A percentile compares a stretch with the other conserved stretches of the same genome.
phyloP scores from a whole-genome alignment of 2,329 filamentous ascomycete genomes.

The Ramularia collo-cygni region DNA sequence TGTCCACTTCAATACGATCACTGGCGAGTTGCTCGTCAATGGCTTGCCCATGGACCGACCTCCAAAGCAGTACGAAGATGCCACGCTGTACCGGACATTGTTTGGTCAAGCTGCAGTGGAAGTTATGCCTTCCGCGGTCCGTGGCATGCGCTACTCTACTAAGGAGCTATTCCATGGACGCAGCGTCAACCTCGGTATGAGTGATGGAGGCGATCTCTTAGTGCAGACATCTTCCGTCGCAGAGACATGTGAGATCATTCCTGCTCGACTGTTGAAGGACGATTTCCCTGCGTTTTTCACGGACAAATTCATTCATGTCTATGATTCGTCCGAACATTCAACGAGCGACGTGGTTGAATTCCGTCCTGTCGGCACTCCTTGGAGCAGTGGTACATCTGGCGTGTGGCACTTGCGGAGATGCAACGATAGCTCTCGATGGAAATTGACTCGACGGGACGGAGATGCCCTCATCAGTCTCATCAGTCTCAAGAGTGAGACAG shows the following conservation, averaged over 20 bases:
- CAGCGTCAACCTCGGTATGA: slow-evolving; percentile 32
- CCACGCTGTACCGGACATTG: slow-evolving; percentile 40
- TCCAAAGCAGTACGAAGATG: slow-evolving; percentile 44
- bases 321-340: slow-evolving; percentile 47
- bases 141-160: slow-evolving; percentile 49
- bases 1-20: slow-evolving; percentile 42
- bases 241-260: slow-evolving; percentile 33
- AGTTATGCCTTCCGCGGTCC: slow-evolving; percentile 45
- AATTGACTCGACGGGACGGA: not conserved
- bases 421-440: no score
- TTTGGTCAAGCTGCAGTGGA: slow-evolving; percentile 50
- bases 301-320: slow-evolving; percentile 44
- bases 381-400: not conserved
- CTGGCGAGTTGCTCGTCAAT: slow-evolving; percentile 45
- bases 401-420: no score
- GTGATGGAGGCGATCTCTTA: slow-evolving; percentile 28
- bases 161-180: slow-evolving; percentile 18
- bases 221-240: slow-evolving; percentile 35
- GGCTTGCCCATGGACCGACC: slow-evolving; percentile 46
- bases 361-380: not conserved
- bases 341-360: not conserved
- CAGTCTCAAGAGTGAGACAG: not conserved
- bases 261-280: slow-evolving; percentile 22
- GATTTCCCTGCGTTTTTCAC: slow-evolving; percentile 50
- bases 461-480: not conserved